Base-by-base conservation (phyloP, 495 filamentous ascomycete genomes). In the Staphylotrichum longicolle region DNA sequence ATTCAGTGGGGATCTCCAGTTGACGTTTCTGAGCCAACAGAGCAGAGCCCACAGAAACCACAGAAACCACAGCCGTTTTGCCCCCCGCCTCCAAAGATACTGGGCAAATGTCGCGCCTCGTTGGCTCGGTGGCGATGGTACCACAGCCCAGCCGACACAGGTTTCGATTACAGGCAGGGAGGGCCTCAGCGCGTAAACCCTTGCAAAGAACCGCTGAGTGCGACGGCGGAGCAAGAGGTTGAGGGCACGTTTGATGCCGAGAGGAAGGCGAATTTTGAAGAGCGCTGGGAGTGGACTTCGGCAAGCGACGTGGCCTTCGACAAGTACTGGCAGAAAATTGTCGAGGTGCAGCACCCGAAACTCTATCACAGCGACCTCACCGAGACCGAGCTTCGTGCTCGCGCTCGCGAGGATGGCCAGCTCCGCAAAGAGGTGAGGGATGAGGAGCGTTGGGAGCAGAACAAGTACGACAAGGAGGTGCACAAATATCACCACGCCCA, bases 111-210 rank as follows among this genome's bases (percentile, higher is more conserved):
- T 9, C 52, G 52, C 1, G 37, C 35, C 14, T 32, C 51, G 27
- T 7, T 60, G 34, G 35, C 14, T 12, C 57, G 63, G 32, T 61
- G 55, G 41, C 30, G 48, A 4, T 57, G 35, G 48, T 10, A 56
- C 5, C 4, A 27, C 30, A 47, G 46, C 27, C 27, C 11, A 3
- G 42, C 30, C 12, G 5, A 60, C 15, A 1, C 7, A 40, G 32
- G 35, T 42, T 62, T 59, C 32, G 58, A 70, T 33, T 62, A 58
- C 32, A 41, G 57, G 0, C 10, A 68, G 7, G 68, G 68, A 0
- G 68, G 68, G 0, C 68, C 68, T 6, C 68, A 70, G 14, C 37
- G 48, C 1, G 14, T 41, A 20, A 44, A 69, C 7, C 65, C 65
- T 7, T 63, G 42, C 47, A 35, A 30, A 12, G 3, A 12, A 4